These are phyloP conservation scores for Cordyceps cicadae DNA, from an alignment of 2,329 filamentous ascomycete genomes.

Conservation along the genomic window DNA sequence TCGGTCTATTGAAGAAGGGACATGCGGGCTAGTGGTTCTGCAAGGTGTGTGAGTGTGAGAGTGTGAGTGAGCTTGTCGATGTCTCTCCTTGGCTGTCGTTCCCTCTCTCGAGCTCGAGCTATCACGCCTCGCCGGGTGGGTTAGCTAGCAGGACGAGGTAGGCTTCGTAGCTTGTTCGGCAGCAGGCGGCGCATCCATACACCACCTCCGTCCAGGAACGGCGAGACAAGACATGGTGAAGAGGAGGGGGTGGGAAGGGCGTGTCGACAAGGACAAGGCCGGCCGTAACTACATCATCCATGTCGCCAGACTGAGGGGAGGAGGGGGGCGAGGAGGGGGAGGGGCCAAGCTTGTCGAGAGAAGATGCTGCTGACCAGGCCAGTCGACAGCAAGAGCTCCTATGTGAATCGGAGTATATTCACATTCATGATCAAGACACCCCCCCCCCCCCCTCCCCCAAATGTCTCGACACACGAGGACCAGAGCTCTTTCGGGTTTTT, in stretches of 20 bases:
- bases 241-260: conserved; percentile 5
- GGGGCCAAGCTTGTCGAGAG: not conserved
- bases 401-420: not conserved
- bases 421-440: conserved; percentile 6
- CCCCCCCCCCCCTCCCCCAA: not conserved
- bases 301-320: not conserved
- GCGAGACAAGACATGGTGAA: conserved; percentile 12
- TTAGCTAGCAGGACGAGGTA: not conserved
- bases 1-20: conserved; percentile 9
- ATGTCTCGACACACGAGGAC: not conserved
- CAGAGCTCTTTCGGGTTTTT: not conserved
- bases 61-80: no score
- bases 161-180: not conserved
- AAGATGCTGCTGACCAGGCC: not conserved
- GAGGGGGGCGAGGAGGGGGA: not conserved
- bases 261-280: not conserved
- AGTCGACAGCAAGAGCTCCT: not conserved
- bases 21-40: conserved; percentile 6
- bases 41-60: not conserved
- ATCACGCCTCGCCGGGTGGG: not conserved
- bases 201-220: not conserved
- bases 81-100: not conserved
- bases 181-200: not conserved
- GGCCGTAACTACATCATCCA: not conserved
- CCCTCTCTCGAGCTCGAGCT: not conserved